Conservation (phyloP, 352 stramenopile genomes). For the Pythium phragmitis region DNA sequence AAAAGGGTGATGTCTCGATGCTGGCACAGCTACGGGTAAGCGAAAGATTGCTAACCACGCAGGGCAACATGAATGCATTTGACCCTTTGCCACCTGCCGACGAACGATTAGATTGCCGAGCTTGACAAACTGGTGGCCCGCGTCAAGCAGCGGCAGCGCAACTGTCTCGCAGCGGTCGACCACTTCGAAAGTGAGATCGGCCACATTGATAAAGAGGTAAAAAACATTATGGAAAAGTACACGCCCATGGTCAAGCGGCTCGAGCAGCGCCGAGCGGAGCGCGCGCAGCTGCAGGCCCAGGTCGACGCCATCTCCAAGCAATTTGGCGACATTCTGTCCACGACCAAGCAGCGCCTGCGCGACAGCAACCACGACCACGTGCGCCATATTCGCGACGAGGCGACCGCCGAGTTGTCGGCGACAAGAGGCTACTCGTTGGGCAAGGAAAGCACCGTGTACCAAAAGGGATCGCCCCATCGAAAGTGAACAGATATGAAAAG, state of each 20-base stretch:
- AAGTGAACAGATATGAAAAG: constrained; percentile 15
- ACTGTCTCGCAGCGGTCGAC: constrained; percentile 45
- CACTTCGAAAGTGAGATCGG: constrained; percentile 60
- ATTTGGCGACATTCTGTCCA: constrained; percentile 66
- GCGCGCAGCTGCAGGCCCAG: constrained; percentile 43
- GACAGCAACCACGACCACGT: constrained; percentile 56
- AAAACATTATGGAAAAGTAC: constrained; percentile 66
- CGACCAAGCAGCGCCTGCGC: constrained; percentile 56
- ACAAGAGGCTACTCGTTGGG: constrained; percentile 57
- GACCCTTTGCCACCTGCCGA: too few relatives aligned
- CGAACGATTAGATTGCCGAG: constrained; percentile 49
- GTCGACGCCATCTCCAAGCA: constrained; percentile 45
- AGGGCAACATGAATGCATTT: too few relatives aligned
- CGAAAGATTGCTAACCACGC: too few relatives aligned
- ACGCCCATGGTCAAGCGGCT: constrained; percentile 58
- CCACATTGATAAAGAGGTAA: constrained; percentile 61
- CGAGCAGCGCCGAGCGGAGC: constrained; percentile 50
- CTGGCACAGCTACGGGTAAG: constrained; percentile 62
- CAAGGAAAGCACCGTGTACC: constrained; percentile 61
- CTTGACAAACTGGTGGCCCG: constrained; percentile 71
- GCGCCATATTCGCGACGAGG: constrained; percentile 61
- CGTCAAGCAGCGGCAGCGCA: constrained; percentile 65
- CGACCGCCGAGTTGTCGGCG: constrained; percentile 42
- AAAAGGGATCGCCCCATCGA: constrained; percentile 30
- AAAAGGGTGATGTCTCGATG: constrained; percentile 75